A percentile compares a stretch with the other conserved stretches of the same genome.
phyloP scores from a whole-genome alignment of 345 rosid genomes.

The Camelina laxa region DNA sequence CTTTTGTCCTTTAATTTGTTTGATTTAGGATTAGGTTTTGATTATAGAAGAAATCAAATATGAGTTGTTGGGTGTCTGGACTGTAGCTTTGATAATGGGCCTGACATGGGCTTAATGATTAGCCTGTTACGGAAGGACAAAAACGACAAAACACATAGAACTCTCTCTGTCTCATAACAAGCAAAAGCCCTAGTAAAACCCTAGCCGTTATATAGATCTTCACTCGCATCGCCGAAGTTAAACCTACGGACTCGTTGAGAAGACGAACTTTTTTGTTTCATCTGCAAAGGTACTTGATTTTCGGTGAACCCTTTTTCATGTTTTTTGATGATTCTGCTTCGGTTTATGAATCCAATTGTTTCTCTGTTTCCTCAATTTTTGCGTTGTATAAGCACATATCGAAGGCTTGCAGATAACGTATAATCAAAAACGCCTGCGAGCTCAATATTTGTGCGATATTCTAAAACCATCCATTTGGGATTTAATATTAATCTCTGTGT shows the following conservation, averaged over 20 bases:
- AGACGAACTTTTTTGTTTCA: not conserved
- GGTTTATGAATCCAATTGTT: not conserved
- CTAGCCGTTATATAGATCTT: slow-evolving; percentile 35
- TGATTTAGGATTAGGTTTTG: not conserved
- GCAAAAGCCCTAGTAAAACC: slow-evolving; percentile 32
- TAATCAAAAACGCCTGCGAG: slow-evolving; percentile 50
- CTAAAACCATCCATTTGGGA: slow-evolving; percentile 38
- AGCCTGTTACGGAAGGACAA: slow-evolving; percentile 15
- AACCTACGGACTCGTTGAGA: not conserved
- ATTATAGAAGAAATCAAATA: no score
- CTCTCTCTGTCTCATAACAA: not conserved
- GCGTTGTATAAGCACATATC: slow-evolving; percentile 62
- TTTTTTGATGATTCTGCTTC: not conserved
- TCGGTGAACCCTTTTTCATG: not conserved
- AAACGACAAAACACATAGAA: slow-evolving; percentile 14
- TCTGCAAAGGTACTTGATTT: slow-evolving; percentile 28
- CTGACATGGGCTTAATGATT: slow-evolving; percentile 9
- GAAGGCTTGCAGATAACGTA: slow-evolving; percentile 74
- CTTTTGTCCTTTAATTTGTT: not conserved
- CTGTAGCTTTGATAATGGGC: slow-evolving; percentile 10
- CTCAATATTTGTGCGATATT: slow-evolving; percentile 86
- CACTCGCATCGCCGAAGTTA: not conserved
- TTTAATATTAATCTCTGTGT: slow-evolving; percentile 37
- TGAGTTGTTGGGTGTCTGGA: not conserved
- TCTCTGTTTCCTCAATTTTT: not conserved